phyloP scores from a whole-genome alignment of 257 asterid species.

The Salvia rosmarinus region DNA sequence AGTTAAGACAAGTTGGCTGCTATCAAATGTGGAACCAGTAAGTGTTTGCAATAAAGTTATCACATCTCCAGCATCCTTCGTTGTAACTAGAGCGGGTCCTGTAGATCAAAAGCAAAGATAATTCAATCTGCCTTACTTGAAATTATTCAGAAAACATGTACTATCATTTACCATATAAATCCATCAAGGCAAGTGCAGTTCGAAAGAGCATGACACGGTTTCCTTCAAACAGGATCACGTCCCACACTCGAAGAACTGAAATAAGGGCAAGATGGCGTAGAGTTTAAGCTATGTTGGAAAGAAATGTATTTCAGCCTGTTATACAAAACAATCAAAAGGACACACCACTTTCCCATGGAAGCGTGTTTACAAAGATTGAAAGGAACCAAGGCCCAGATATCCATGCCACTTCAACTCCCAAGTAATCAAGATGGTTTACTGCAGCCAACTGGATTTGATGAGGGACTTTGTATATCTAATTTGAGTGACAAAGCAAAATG shows the following conservation, averaged over 20 bases:
- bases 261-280: conserved; percentile 11
- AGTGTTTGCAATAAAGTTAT: conserved; percentile 77
- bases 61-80: conserved; percentile 92
- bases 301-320: conserved; percentile 1
- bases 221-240: conserved; percentile 92
- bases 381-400: conserved; percentile 91
- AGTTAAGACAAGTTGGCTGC: conserved; percentile 95
- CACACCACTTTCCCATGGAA: conserved; percentile 99
- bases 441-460: conserved; percentile 40
- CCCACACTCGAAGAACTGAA: conserved; percentile 95
- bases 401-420: conserved; percentile 95
- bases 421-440: conserved; percentile 88
- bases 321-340: conserved; percentile 22
- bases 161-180: conserved; percentile 77
- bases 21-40: conserved; percentile 83
- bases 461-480: conserved; percentile 25
- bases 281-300: background rate
- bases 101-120: conserved; percentile 31
- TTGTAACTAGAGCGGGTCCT: conserved; percentile 89
- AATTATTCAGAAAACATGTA: background rate
- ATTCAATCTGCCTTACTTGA: conserved; percentile 30
- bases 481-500: conserved; percentile 14
- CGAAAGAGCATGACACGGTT: conserved; percentile 94
- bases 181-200: conserved; percentile 93
- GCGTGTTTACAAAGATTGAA: conserved; percentile 78